phyloP scores from a whole-genome alignment of 192 early-diverging fungal species.

The Entomortierella parvispora region DNA sequence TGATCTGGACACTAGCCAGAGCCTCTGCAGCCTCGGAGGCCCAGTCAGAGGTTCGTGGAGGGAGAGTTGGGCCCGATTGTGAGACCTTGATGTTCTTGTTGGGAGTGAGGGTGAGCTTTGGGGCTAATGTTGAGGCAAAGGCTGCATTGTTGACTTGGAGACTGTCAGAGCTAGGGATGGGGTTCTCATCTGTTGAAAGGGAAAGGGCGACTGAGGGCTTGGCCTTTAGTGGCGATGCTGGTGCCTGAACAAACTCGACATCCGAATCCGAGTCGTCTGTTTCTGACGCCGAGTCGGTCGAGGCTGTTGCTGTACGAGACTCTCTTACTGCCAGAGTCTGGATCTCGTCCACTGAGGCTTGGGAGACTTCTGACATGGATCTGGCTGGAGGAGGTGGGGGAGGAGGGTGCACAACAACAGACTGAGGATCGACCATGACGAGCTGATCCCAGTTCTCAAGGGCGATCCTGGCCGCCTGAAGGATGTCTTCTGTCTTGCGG shows the following conservation, averaged over 20 bases:
- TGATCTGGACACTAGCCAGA: constrained; percentile 33
- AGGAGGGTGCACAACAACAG: constrained; percentile 44
- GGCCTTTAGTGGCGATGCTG: constrained; percentile 35
- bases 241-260: constrained; percentile 34
- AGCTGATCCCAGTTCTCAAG: constrained; percentile 46
- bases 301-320: neutral
- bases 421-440: constrained; percentile 26
- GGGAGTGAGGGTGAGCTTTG: constrained; percentile 35
- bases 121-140: constrained; percentile 38
- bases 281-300: constrained; percentile 4
- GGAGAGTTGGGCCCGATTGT: neutral
- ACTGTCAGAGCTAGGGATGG: neutral
- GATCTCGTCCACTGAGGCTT: constrained; percentile 3
- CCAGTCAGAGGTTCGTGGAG: constrained; percentile 30
- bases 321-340: constrained; percentile 11
- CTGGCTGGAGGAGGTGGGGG: constrained; percentile 15
- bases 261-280: constrained; percentile 20
- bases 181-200: neutral
- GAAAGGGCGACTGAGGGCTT: constrained; percentile 31
- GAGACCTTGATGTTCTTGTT: constrained; percentile 17
- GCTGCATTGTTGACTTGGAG: constrained; percentile 4
- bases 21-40: constrained; percentile 42
- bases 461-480: constrained; percentile 36
- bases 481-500: constrained; percentile 49
- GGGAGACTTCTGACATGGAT: neutral